A percentile compares a stretch with the other conserved stretches of the same genome.
Evolutionary conservation across 2,329 filamentous ascomycete species (phyloP).

Genomic region (Aspergillus fumigatiaffinis): DNA sequence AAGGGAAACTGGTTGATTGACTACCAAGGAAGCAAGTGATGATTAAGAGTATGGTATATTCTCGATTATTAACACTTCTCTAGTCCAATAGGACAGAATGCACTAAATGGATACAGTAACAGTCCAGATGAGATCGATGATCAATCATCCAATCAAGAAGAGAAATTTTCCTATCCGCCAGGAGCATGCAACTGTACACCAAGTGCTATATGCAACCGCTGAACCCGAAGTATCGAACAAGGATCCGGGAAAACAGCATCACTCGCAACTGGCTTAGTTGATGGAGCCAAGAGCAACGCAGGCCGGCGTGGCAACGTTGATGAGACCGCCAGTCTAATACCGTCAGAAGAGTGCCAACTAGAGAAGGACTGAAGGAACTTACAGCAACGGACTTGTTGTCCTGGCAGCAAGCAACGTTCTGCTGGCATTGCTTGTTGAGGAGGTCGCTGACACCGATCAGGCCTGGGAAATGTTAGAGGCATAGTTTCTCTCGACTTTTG

Average conservation of each 20-base stretch:
- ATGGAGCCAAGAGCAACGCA: conserved; percentile 6
- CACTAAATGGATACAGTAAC: not conserved
- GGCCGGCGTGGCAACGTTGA: conserved; percentile 1
- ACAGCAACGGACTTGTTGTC: not conserved
- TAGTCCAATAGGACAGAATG: not conserved
- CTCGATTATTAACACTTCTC: not conserved
- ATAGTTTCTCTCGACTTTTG: not conserved
- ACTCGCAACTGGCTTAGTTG: not conserved
- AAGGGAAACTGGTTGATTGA: not conserved
- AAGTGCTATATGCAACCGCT: not conserved
- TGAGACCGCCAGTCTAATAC: not conserved
- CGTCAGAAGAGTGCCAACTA: not conserved
- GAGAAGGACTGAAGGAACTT: not conserved
- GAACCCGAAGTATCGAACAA: not conserved
- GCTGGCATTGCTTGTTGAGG: conserved; percentile 2
- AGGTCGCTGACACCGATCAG: not conserved
- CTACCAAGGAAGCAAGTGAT: not conserved
- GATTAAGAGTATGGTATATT: not conserved
- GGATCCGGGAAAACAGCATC: not conserved
- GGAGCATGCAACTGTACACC: conserved; percentile 1
- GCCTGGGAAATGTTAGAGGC: not conserved
- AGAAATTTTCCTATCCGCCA: not conserved
- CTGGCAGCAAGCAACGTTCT: conserved; percentile 12
- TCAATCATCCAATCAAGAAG: not conserved
- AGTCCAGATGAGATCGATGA: not conserved